These are phyloP conservation scores for Ettlia oleoabundans DNA, from an alignment of 139 green algal genomes.

Conservation along the genomic window DNA sequence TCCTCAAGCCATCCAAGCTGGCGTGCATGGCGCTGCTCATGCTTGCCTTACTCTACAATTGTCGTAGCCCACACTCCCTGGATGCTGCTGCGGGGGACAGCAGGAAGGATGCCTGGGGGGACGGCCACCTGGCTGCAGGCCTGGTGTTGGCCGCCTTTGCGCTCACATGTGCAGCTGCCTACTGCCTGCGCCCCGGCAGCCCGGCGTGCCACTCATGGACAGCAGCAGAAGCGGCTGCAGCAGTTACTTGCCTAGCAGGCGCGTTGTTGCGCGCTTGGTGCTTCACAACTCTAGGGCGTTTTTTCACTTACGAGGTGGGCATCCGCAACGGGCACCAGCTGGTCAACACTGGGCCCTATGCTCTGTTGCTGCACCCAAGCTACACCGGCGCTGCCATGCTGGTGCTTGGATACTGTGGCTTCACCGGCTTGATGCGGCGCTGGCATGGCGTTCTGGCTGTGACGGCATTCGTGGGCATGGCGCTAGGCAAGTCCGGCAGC, in stretches of 20 bases:
- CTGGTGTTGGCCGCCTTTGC: background rate
- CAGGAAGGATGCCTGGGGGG: background rate
- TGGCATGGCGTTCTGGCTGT: background rate
- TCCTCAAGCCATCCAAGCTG: too few species aligned
- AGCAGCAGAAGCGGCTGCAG: background rate
- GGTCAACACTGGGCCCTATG: slow-evolving; percentile 16
- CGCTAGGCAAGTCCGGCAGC: background rate
- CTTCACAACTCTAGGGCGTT: slow-evolving; percentile 14
- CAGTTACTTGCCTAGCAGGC: background rate
- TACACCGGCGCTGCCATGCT: slow-evolving; percentile 1
- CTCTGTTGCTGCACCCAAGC: slow-evolving; percentile 1
- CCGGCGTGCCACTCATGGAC: slow-evolving; percentile 2
- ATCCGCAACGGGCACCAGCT: slow-evolving; percentile 5
- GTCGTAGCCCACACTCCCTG: background rate
- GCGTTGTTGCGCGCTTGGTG: slow-evolving; percentile 10
- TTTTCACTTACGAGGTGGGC: slow-evolving; percentile 35
- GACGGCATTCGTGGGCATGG: background rate
- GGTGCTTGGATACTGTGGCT: background rate
- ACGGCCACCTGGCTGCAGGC: background rate
- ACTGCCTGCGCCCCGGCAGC: background rate
- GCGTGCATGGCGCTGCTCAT: background rate
- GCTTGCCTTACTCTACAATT: background rate
- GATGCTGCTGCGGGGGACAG: background rate
- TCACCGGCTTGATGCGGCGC: background rate
- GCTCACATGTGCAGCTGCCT: background rate